Conservation (phyloP, 371 early-diverging fungal species). For the Zychaea mexicana region DNA sequence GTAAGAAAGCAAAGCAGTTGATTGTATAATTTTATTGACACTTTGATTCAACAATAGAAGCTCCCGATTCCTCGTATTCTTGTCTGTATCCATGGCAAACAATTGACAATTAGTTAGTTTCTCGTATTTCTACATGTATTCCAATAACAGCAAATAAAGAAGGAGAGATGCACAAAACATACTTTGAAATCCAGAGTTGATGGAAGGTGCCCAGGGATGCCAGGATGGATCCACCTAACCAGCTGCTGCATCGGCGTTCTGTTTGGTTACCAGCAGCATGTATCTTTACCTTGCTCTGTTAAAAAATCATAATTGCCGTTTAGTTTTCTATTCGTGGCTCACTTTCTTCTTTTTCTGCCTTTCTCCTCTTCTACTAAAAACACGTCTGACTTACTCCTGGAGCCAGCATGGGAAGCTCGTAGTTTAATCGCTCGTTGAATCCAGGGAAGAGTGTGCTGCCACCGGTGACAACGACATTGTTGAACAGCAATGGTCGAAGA, state of each 20-base stretch:
- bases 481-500: slow-evolving; percentile 77
- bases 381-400: slow-evolving; percentile 65
- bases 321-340: neutral
- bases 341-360: neutral
- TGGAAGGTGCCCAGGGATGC: slow-evolving; percentile 95
- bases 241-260: slow-evolving; percentile 89
- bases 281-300: slow-evolving; percentile 77
- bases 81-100: slow-evolving; percentile 5
- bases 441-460: slow-evolving; percentile 88
- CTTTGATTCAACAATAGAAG: slow-evolving; percentile 84
- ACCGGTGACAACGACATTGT: slow-evolving; percentile 88
- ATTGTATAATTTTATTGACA: slow-evolving; percentile 56
- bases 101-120: neutral
- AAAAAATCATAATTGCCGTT: neutral
- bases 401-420: slow-evolving; percentile 69
- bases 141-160: neutral
- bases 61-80: slow-evolving; percentile 93
- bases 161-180: neutral
- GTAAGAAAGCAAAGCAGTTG: too few species aligned
- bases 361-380: neutral
- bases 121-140: neutral
- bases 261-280: slow-evolving; percentile 74
- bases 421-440: slow-evolving; percentile 83
- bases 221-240: slow-evolving; percentile 97
- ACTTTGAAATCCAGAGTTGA: slow-evolving; percentile 90